phyloP scores from a whole-genome alignment of 306 rosid genomes.

The Casuarina cunninghamiana region DNA sequence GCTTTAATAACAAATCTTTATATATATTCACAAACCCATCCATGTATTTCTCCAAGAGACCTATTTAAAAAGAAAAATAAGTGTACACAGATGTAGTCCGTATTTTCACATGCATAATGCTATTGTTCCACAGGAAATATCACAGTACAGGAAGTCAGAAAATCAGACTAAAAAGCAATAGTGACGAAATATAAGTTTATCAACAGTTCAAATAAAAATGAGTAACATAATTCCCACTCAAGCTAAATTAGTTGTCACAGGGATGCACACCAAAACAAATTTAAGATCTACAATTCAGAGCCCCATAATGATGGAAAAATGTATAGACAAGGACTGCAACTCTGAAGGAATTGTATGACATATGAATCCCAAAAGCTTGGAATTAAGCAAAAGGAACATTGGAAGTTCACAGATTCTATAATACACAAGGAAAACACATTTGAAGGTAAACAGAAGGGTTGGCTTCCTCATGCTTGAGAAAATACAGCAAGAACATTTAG shows the following conservation, averaged over 20 bases:
- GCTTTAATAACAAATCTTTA: slow-evolving; percentile 19
- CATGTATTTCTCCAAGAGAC: background rate
- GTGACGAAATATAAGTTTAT: too few species aligned
- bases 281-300: background rate
- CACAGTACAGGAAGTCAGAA: background rate
- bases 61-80: background rate
- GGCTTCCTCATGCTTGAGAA: background rate
- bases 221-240: background rate
- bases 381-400: too few species aligned
- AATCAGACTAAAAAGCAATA: background rate
- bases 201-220: background rate
- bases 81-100: background rate
- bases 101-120: background rate
- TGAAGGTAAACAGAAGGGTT: background rate
- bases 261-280: background rate
- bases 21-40: slow-evolving; percentile 1
- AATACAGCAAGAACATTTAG: background rate
- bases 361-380: background rate
- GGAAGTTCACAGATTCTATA: too few species aligned
- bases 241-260: background rate
- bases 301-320: background rate
- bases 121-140: background rate
- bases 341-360: background rate
- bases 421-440: too few species aligned
- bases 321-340: background rate